Percentiles rank a stretch among this genome's conserved stretches.
Evolutionary conservation across 106 monocot genomes (phyloP).

Genomic region (Apostasia shenzhenica): DNA sequence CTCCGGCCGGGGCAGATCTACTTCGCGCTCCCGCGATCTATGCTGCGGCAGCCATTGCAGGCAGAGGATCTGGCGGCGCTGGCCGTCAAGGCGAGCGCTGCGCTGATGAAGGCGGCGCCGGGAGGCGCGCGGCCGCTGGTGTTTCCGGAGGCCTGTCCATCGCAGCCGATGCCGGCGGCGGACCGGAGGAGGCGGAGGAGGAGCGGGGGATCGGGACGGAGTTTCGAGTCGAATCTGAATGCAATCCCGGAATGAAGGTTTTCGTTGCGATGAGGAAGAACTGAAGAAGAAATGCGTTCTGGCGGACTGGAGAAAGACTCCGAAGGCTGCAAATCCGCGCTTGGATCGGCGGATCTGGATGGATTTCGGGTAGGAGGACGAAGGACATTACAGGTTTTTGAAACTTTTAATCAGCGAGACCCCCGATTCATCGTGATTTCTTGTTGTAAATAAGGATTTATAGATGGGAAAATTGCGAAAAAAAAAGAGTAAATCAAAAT

Average conservation of each 20-base stretch:
- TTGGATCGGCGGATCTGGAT: too few species aligned
- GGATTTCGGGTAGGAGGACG: too few species aligned
- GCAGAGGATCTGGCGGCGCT: conserved; percentile 36
- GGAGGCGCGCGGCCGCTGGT: conserved; percentile 11
- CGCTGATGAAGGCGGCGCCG: conserved; percentile 10
- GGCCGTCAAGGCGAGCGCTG: conserved; percentile 24
- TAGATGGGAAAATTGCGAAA: too few species aligned
- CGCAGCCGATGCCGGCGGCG: background rate
- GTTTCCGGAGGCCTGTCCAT: conserved; percentile 1
- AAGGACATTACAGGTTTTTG: too few species aligned
- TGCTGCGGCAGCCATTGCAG: conserved; percentile 22
- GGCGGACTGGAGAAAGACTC: too few species aligned
- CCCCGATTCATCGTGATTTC: too few species aligned
- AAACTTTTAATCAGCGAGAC: too few species aligned
- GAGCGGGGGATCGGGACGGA: conserved; percentile 13
- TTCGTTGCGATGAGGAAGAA: too few species aligned
- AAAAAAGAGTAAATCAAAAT: too few species aligned
- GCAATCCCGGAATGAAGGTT: conserved; percentile 22
- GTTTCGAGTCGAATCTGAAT: conserved; percentile 26
- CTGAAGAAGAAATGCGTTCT: too few species aligned
- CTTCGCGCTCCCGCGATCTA: conserved; percentile 33
- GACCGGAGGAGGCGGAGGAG: conserved; percentile 11
- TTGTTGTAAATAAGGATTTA: too few species aligned
- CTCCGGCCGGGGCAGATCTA: conserved; percentile 32
- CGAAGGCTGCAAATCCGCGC: too few species aligned